These are phyloP conservation scores for Trametes meyenii DNA, from an alignment of 768 basidiomycete species.

Conservation along the genomic window DNA sequence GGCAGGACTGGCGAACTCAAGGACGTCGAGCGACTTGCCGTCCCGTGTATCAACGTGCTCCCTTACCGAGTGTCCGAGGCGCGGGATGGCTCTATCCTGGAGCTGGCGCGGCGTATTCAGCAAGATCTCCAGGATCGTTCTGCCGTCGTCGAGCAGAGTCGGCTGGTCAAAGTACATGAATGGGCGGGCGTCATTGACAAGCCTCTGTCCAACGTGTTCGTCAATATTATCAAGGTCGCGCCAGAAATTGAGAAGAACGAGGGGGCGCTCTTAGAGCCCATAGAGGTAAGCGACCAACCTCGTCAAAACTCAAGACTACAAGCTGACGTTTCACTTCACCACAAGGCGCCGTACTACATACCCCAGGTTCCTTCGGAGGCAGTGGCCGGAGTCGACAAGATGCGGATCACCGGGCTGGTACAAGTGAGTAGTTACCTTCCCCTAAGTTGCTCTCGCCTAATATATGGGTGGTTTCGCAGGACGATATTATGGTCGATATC, in stretches of 20 bases:
- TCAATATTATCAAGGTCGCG: conserved; percentile 46
- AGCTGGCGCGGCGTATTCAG: conserved; percentile 38
- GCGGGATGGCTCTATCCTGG: conserved; percentile 23
- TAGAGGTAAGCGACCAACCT: conserved; percentile 36
- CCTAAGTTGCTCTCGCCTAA: not conserved
- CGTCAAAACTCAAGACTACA: too few relatives aligned
- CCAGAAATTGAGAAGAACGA: conserved; percentile 29
- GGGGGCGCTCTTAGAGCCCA: conserved; percentile 32
- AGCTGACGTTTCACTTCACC: not conserved
- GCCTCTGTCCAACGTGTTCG: conserved; percentile 46
- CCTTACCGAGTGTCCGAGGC: conserved; percentile 39
- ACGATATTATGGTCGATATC: conserved; percentile 40
- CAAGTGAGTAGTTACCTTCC: conserved; percentile 25
- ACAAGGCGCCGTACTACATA: conserved; percentile 41
- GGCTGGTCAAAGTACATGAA: conserved; percentile 38
- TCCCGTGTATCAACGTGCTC: conserved; percentile 50
- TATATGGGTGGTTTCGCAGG: conserved; percentile 26
- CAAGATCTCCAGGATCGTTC: conserved; percentile 42
- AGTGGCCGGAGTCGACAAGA: conserved; percentile 13
- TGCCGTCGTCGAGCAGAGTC: conserved; percentile 45
- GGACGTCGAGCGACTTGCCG: conserved; percentile 40
- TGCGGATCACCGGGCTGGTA: conserved; percentile 30
- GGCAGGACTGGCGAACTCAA: conserved; percentile 37
- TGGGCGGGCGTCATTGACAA: conserved; percentile 38
- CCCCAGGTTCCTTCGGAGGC: conserved; percentile 25